Percentiles rank a stretch among this genome's conserved stretches.
phyloP scores from a whole-genome alignment of 2,329 filamentous ascomycete genomes.

The Dothiorella sarmentorum region DNA sequence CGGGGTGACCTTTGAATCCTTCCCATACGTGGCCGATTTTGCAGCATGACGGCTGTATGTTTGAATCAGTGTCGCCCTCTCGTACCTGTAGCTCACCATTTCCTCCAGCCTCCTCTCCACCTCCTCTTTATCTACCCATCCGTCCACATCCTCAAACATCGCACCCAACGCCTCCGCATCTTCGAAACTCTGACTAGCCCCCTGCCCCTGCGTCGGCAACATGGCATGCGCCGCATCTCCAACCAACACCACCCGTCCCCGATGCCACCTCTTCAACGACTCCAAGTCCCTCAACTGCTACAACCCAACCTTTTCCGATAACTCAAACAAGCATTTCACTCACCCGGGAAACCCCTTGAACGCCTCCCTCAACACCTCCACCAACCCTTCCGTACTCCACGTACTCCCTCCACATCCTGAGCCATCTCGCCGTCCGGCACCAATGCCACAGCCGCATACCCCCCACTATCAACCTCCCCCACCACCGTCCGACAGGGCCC shows the following conservation, averaged over 20 bases:
- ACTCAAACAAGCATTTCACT: conserved; percentile 34
- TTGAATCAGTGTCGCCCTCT: conserved; percentile 42
- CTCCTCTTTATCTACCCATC: conserved; percentile 15
- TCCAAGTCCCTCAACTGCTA: conserved; percentile 48
- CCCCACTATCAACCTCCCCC: conserved; percentile 26
- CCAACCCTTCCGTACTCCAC: conserved; percentile 40
- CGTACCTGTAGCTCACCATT: conserved; percentile 23
- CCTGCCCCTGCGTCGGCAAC: conserved; percentile 53
- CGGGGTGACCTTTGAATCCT: conserved; percentile 18
- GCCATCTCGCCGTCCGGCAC: conserved; percentile 45
- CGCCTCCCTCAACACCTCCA: conserved; percentile 38
- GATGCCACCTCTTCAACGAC: conserved; percentile 44
- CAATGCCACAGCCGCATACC: conserved; percentile 45
- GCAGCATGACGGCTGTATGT: conserved; percentile 44
- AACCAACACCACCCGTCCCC: conserved; percentile 49
- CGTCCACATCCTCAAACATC: conserved; percentile 8
- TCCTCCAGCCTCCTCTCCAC: conserved; percentile 1
- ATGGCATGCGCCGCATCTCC: conserved; percentile 59
- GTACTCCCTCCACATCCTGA: conserved; percentile 38
- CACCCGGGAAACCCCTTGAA: conserved; percentile 44
- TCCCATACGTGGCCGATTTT: conserved; percentile 36
- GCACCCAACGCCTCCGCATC: conserved; percentile 47
- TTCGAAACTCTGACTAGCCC: conserved; percentile 55
- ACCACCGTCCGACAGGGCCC: conserved; percentile 37
- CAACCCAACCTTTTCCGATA: conserved; percentile 36